Conservation (phyloP, 495 filamentous ascomycete genomes). For the Penicillium pancosmium region DNA sequence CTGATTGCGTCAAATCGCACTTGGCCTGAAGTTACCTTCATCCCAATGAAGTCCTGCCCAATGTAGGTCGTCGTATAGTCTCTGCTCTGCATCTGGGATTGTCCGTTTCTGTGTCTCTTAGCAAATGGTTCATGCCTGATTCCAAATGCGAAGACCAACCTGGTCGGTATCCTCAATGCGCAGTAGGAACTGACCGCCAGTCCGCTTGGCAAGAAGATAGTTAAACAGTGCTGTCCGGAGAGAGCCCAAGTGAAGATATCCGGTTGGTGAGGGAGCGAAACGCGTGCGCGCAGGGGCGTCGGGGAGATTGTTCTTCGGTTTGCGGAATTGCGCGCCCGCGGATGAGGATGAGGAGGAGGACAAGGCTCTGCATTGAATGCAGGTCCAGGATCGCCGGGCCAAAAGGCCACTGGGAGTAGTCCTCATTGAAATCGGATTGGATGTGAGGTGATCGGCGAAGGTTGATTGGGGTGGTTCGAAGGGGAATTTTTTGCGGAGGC, state of each 20-base stretch:
- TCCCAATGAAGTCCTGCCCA: constrained; percentile 95
- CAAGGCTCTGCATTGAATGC: constrained; percentile 41
- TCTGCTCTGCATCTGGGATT: constrained; percentile 74
- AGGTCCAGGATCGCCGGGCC: constrained; percentile 46
- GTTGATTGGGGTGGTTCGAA: neutral
- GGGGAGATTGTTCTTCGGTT: constrained; percentile 50
- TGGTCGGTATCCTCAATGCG: constrained; percentile 96
- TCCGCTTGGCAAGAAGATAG: constrained; percentile 83
- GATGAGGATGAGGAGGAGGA: constrained; percentile 36
- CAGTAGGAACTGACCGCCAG: constrained; percentile 89
- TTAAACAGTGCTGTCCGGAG: constrained; percentile 91
- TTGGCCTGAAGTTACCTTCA: constrained; percentile 61
- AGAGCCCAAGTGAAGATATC: constrained; percentile 89
- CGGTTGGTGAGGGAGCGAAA: constrained; percentile 95
- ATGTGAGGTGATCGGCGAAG: constrained; percentile 7
- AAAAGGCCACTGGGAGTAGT: constrained; percentile 27
- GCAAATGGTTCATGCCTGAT: constrained; percentile 14
- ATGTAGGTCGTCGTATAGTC: constrained; percentile 73
- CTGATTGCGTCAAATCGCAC: neutral
- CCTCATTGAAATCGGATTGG: constrained; percentile 27
- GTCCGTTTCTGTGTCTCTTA: constrained; percentile 68
- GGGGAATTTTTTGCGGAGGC: constrained; percentile 24
- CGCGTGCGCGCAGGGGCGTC: constrained; percentile 77
- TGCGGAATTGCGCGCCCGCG: constrained; percentile 27
- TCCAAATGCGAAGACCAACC: constrained; percentile 48